phyloP scores from a whole-genome alignment of 176 grass and related monocot genomes.

The Oropetium thomaeum region DNA sequence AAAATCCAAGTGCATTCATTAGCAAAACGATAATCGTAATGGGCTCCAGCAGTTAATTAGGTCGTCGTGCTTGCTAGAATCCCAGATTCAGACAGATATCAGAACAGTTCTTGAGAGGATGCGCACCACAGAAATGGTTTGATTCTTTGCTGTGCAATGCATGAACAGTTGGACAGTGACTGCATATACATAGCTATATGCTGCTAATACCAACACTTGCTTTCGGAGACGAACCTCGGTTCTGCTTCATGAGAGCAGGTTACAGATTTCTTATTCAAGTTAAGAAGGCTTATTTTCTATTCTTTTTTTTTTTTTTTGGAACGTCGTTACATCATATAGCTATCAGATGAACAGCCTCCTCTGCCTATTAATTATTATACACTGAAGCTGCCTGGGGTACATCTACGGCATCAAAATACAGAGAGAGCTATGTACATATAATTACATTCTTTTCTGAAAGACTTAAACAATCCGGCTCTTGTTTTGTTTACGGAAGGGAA shows the following conservation, averaged over 20 bases:
- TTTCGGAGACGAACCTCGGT: not conserved
- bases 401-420: no score
- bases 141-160: not conserved
- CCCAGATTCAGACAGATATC: slow-evolving; percentile 26
- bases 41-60: slow-evolving; percentile 33
- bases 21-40: not conserved
- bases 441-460: not conserved
- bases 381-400: no score
- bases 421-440: not conserved
- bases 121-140: slow-evolving; percentile 6
- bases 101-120: not conserved
- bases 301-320: no score
- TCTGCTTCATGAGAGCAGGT: not conserved
- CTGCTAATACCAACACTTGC: not conserved
- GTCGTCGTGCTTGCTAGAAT: not conserved
- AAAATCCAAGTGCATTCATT: slow-evolving; percentile 3
- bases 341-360: no score
- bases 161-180: not conserved
- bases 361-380: no score
- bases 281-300: not conserved
- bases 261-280: not conserved
- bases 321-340: no score
- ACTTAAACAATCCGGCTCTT: not conserved
- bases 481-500: no score
- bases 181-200: not conserved